Evolutionary conservation across 1,139 yeast species (phyloP).

Genomic region (Candida sp.): DNA sequence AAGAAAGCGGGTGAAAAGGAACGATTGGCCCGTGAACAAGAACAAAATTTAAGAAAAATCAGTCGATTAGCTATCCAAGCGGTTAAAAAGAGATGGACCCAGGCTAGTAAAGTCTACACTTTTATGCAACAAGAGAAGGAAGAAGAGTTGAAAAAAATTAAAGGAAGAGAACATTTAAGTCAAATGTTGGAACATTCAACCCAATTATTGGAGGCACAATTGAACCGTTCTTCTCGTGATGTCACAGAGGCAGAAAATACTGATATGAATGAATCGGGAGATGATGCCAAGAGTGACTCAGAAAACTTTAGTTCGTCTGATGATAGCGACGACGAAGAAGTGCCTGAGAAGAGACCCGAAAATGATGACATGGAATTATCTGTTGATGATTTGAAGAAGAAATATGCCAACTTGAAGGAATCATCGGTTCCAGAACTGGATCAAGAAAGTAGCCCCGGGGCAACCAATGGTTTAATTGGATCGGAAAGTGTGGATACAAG

Average conservation of each 20-base stretch:
- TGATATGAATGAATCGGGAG: slow-evolving; percentile 12
- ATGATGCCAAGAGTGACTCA: slow-evolving; percentile 17
- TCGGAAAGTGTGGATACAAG: neutral
- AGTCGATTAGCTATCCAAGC: slow-evolving; percentile 82
- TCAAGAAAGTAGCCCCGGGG: neutral
- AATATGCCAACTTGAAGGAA: slow-evolving; percentile 53
- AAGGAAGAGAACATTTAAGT: slow-evolving; percentile 85
- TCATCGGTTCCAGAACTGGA: slow-evolving; percentile 7
- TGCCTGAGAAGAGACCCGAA: slow-evolving; percentile 11
- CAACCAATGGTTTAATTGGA: neutral
- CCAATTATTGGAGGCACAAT: slow-evolving; percentile 82
- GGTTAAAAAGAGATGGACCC: slow-evolving; percentile 85
- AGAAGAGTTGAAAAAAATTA: slow-evolving; percentile 66
- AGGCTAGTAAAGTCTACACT: slow-evolving; percentile 81
- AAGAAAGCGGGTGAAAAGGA: slow-evolving; percentile 88
- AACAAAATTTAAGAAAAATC: slow-evolving; percentile 59
- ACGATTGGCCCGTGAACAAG: slow-evolving; percentile 67
- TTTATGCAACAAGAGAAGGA: slow-evolving; percentile 51
- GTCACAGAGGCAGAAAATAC: slow-evolving; percentile 16
- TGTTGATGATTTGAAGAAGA: slow-evolving; percentile 61
- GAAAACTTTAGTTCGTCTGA: slow-evolving; percentile 23
- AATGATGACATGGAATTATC: slow-evolving; percentile 54
- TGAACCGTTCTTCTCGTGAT: slow-evolving; percentile 38
- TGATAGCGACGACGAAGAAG: slow-evolving; percentile 21
- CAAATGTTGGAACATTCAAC: slow-evolving; percentile 92